Base-by-base conservation (phyloP, 1,284 basidiomycete genomes). In the Heterobasidion irregulare region DNA sequence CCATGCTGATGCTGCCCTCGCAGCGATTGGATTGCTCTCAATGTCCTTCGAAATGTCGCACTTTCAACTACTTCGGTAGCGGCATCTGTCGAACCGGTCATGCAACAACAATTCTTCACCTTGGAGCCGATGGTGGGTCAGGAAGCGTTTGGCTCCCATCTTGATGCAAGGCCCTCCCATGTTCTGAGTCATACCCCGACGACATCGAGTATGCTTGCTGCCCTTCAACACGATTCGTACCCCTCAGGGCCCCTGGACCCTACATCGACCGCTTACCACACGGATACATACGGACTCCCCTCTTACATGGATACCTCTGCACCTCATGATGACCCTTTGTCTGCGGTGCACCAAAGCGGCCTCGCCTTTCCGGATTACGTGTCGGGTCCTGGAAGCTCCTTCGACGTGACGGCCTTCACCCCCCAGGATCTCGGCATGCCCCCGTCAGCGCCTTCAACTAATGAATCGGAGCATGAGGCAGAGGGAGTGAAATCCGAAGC, bases 1-100 rank as follows among this genome's bases (percentile, higher is more conserved):
- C 16, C 47, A 47, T 58, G 33, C 51, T 51, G 53, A 45, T 47
- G 55, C 26, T 49, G 53, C 18, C 46, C 54, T 54, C 58, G 62
- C 52, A 92, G 89, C 65, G 91, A 93, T 69, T 92, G 90, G 90
- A 92, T 92, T 63, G 87, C 87, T 5, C 82, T 93, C 60, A 92
- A 91, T 67, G 89, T 93, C 56, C 75, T 93, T 60, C 78, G 89
- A 62, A 90, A 78, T 63, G 91, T 93, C 57, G 91, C 90, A 4
- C 72, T 93, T 57, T 92, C 90, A 43, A 92, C 89, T 16, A 92
- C 89, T 69, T 91, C 89, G 15, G 90, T 92, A 47, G 89, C 89
- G 19, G 90, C 89, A 38, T 93, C 90, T 38, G 90, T 92, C 53
- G 90, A 92, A 64, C 89, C 89, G 47, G 84, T 90, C 55, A 90